Percentiles rank a stretch among this genome's conserved stretches.
Evolutionary conservation across 1,284 basidiomycete genomes (phyloP).

Genomic region (Microbotryum saponariae): DNA sequence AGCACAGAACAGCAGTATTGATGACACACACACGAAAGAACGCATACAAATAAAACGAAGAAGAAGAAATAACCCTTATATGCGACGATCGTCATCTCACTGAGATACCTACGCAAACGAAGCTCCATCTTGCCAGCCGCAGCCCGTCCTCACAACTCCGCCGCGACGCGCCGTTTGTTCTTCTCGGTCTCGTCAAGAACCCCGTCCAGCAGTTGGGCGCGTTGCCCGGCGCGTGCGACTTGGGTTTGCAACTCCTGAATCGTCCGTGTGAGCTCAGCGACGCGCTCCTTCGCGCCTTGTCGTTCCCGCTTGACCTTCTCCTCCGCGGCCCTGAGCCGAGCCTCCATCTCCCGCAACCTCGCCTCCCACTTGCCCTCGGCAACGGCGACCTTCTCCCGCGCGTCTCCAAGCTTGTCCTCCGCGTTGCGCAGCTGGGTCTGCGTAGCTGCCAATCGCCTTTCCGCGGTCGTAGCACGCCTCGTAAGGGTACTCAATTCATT

Average conservation of each 20-base stretch:
- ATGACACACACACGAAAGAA: too few species aligned
- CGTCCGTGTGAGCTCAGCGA: slow-evolving; percentile 44
- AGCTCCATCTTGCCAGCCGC: neutral
- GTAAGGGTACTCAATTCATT: slow-evolving; percentile 47
- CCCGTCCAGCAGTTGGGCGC: neutral
- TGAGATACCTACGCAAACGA: neutral
- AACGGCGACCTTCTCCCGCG: slow-evolving; percentile 59
- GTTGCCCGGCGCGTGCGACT: neutral
- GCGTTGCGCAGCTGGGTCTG: slow-evolving; percentile 71
- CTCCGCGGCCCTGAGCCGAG: slow-evolving; percentile 70
- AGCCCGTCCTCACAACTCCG: too few species aligned
- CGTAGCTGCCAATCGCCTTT: slow-evolving; percentile 69
- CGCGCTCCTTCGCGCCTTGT: slow-evolving; percentile 82
- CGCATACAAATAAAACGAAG: too few species aligned
- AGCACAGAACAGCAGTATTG: too few species aligned
- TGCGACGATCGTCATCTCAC: too few species aligned
- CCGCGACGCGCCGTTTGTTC: too few species aligned
- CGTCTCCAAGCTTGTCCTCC: slow-evolving; percentile 69
- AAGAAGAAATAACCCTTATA: too few species aligned
- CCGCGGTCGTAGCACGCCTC: slow-evolving; percentile 67
- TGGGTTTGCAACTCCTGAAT: slow-evolving; percentile 12
- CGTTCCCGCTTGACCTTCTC: slow-evolving; percentile 91
- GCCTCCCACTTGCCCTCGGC: slow-evolving; percentile 87
- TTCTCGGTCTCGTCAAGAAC: too few species aligned
- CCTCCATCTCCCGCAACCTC: slow-evolving; percentile 82